Conservation (phyloP, 768 basidiomycete species). For the Lactarius vividus region DNA sequence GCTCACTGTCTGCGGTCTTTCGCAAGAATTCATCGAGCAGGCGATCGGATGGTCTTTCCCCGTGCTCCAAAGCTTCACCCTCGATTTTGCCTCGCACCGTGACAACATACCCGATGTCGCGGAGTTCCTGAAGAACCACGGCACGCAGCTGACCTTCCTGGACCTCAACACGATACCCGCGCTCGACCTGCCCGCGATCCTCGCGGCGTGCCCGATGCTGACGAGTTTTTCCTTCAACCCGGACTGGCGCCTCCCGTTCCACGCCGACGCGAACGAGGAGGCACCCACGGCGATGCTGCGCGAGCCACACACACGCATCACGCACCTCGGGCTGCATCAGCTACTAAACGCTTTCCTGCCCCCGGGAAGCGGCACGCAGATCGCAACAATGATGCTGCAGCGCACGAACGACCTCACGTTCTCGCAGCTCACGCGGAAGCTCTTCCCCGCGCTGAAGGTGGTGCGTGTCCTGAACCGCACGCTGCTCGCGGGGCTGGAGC, state of each 20-base stretch:
- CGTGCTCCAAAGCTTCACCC: constrained; percentile 51
- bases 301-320: constrained; percentile 55
- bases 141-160: constrained; percentile 55
- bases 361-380: constrained; percentile 41
- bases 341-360: constrained; percentile 63
- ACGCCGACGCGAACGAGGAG: constrained; percentile 27
- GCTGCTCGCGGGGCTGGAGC: constrained; percentile 57
- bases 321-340: constrained; percentile 66
- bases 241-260: constrained; percentile 57
- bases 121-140: constrained; percentile 60
- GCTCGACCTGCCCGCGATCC: constrained; percentile 55
- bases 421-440: constrained; percentile 46
- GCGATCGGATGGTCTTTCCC: constrained; percentile 66
- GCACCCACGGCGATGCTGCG: constrained; percentile 32
- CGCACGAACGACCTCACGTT: constrained; percentile 68
- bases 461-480: constrained; percentile 57
- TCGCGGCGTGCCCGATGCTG: constrained; percentile 63
- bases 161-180: constrained; percentile 59
- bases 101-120: constrained; percentile 56
- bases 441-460: constrained; percentile 60
- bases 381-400: constrained; percentile 41
- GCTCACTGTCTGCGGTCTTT: constrained; percentile 58
- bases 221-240: constrained; percentile 67
- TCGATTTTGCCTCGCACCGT: constrained; percentile 49
- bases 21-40: constrained; percentile 67